phyloP scores from a whole-genome alignment of 352 stramenopile genomes.

The Phytophthora cryptogea region DNA sequence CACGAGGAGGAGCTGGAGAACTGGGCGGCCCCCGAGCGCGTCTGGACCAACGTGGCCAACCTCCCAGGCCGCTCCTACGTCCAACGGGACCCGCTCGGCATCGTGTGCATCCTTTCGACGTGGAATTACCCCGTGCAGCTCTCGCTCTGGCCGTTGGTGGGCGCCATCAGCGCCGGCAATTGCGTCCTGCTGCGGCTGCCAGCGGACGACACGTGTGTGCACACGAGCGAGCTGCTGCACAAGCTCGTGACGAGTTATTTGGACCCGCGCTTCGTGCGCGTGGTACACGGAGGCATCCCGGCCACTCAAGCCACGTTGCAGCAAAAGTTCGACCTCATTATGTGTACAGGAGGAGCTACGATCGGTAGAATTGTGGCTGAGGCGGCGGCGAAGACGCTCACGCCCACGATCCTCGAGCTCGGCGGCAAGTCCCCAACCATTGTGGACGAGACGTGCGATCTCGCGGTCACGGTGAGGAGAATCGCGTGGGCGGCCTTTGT shows the following conservation, averaged over 20 bases:
- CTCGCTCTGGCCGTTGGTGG: conserved; percentile 72
- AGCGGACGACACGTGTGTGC: conserved; percentile 65
- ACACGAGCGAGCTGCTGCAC: conserved; percentile 54
- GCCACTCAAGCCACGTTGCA: conserved; percentile 71
- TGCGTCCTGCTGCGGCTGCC: conserved; percentile 90
- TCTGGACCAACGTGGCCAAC: conserved; percentile 58
- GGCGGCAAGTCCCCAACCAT: conserved; percentile 92
- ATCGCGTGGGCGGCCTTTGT: conserved; percentile 88
- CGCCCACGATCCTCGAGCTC: conserved; percentile 93
- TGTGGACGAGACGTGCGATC: conserved; percentile 71
- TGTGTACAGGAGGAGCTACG: conserved; percentile 70
- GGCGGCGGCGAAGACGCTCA: conserved; percentile 93
- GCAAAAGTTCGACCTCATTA: conserved; percentile 80
- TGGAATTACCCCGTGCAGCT: conserved; percentile 93
- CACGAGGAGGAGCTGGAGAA: conserved; percentile 65
- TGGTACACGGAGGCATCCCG: conserved; percentile 79
- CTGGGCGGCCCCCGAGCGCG: conserved; percentile 55
- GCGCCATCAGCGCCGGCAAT: conserved; percentile 92
- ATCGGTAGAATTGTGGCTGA: conserved; percentile 89
- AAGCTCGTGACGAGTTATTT: conserved; percentile 60
- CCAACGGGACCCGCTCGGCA: conserved; percentile 71
- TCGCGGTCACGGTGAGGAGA: conserved; percentile 64
- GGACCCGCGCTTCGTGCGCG: conserved; percentile 63
- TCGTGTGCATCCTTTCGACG: conserved; percentile 85
- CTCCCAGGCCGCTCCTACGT: conserved; percentile 58